A percentile compares a stretch with the other conserved stretches of the same genome.
Evolutionary conservation across 177 flowering plant genomes (phyloP).

Genomic region (Vitis hybrid): DNA sequence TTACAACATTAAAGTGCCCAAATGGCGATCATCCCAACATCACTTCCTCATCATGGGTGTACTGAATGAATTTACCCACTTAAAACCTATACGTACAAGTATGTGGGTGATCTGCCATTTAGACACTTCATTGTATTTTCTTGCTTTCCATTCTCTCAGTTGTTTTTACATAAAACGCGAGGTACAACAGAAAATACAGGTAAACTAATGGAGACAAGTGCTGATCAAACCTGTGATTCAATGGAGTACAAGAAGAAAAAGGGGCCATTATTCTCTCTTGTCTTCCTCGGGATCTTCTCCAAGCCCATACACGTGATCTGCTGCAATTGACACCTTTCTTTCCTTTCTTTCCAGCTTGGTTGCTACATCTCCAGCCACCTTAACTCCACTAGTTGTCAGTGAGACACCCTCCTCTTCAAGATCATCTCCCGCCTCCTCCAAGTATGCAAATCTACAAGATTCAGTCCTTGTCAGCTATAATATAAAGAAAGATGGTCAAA

Average conservation of each 20-base stretch:
- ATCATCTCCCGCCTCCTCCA: slow-evolving; percentile 51
- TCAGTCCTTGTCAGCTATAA: neutral
- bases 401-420: slow-evolving; percentile 51
- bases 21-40: neutral
- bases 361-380: slow-evolving; percentile 27
- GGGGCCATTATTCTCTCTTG: slow-evolving; percentile 40
- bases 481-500: too few relatives aligned
- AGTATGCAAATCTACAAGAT: slow-evolving; percentile 43
- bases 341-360: slow-evolving; percentile 43
- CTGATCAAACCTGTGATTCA: neutral
- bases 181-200: neutral
- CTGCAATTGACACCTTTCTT: slow-evolving; percentile 33
- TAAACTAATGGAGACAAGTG: neutral
- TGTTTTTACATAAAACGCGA: neutral
- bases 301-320: slow-evolving; percentile 49
- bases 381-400: slow-evolving; percentile 32
- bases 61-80: neutral
- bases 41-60: neutral
- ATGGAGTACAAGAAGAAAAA: neutral
- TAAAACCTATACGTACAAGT: neutral
- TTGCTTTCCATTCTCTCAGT: neutral
- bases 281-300: slow-evolving; percentile 61
- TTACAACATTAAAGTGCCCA: neutral
- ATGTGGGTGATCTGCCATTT: neutral
- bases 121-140: neutral